phyloP scores from a whole-genome alignment of 352 stramenopile genomes.

The Ophiocytium majus region DNA sequence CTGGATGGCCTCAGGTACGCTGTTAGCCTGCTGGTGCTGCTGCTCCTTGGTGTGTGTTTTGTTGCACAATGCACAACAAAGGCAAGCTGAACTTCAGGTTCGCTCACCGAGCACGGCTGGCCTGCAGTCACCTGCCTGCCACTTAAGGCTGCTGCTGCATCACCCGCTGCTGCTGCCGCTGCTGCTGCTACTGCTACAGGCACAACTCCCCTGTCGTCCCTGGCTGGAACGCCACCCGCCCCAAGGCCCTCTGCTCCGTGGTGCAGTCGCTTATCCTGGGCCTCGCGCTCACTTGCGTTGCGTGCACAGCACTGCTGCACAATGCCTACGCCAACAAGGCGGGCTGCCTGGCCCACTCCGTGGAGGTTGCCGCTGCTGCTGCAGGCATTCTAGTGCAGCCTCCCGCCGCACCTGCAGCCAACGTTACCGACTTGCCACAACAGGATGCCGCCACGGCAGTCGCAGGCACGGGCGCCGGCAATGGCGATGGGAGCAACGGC shows the following conservation, averaged over 20 bases:
- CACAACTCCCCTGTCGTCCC: background rate
- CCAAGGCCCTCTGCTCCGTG: slow-evolving; percentile 28
- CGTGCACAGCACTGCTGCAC: slow-evolving; percentile 35
- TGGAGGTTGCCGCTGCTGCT: slow-evolving; percentile 30
- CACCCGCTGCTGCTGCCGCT: background rate
- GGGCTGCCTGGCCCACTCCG: slow-evolving; percentile 31
- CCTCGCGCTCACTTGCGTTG: slow-evolving; percentile 10
- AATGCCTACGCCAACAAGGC: slow-evolving; percentile 42
- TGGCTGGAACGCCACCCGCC: background rate
- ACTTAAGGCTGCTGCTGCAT: background rate
- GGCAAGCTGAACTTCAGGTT: background rate
- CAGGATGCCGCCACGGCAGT: background rate
- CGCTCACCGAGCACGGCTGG: background rate
- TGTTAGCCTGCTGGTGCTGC: background rate
- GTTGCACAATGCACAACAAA: background rate
- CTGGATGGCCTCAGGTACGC: slow-evolving; percentile 60
- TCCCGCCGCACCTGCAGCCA: background rate
- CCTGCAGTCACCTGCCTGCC: background rate
- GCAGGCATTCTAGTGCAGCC: slow-evolving; percentile 35
- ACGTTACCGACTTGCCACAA: too few species aligned
- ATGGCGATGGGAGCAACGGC: background rate
- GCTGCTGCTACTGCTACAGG: background rate
- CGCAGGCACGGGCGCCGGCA: background rate
- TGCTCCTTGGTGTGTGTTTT: background rate
- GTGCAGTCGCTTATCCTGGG: slow-evolving; percentile 32